Conservation (phyloP, 345 rosid genomes). For the Ricinus communis region DNA sequence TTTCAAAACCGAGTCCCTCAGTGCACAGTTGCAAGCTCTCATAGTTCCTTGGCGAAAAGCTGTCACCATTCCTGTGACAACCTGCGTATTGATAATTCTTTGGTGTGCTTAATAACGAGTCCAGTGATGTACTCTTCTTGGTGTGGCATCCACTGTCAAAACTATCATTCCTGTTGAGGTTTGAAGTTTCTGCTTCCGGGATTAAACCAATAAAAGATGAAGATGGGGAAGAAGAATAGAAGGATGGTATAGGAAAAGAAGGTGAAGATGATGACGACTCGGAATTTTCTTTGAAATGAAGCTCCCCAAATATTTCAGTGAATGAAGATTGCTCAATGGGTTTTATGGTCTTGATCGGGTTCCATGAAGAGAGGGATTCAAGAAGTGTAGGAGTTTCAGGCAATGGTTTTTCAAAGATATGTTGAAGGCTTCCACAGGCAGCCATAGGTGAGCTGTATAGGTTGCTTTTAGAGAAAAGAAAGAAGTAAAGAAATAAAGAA, state of each 20-base stretch:
- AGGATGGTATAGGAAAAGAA: neutral
- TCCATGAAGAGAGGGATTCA: constrained; percentile 66
- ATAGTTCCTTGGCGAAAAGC: constrained; percentile 37
- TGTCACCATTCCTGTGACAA: constrained; percentile 37
- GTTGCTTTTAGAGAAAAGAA: neutral
- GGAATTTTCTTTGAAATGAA: constrained; percentile 55
- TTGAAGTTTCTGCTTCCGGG: neutral
- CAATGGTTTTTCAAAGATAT: constrained; percentile 54
- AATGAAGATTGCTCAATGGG: constrained; percentile 49
- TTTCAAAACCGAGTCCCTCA: constrained; percentile 85
- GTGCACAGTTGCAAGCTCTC: constrained; percentile 81
- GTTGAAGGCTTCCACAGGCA: constrained; percentile 67
- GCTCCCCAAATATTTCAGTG: constrained; percentile 72
- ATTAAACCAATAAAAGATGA: constrained; percentile 24
- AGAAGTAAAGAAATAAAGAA: neutral
- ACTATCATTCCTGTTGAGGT: constrained; percentile 5
- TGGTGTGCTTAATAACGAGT: constrained; percentile 7
- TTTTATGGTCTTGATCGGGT: constrained; percentile 40
- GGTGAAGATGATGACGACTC: constrained; percentile 10
- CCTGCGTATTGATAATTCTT: constrained; percentile 18
- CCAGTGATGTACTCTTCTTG: constrained; percentile 16
- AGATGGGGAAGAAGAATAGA: constrained; percentile 18
- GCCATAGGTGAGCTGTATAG: constrained; percentile 50
- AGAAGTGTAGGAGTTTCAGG: constrained; percentile 52
- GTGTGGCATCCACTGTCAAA: constrained; percentile 9